These are phyloP conservation scores for Monascus ruber DNA, from an alignment of 2,329 filamentous ascomycete genomes.

Conservation along the genomic window DNA sequence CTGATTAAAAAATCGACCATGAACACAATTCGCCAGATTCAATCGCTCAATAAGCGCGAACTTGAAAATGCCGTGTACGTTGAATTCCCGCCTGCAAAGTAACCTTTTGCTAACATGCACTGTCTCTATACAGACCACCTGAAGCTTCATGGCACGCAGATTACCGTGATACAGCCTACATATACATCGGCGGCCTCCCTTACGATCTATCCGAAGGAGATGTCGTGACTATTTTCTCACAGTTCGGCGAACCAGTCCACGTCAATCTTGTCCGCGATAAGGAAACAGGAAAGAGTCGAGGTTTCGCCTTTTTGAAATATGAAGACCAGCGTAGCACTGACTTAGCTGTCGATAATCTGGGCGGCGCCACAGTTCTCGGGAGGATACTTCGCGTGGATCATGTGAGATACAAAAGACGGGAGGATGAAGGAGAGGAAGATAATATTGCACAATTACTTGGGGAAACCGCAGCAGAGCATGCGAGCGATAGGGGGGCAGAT, in stretches of 20 bases:
- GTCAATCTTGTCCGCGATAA: conserved; percentile 88
- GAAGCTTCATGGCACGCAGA: conserved; percentile 94
- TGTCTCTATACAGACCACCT: conserved; percentile 46
- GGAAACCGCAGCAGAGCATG: conserved; percentile 24
- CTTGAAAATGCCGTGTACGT: conserved; percentile 75
- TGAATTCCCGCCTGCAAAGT: conserved; percentile 6
- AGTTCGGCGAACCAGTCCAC: conserved; percentile 90
- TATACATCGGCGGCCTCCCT: conserved; percentile 90
- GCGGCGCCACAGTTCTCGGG: conserved; percentile 72
- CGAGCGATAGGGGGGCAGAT: conserved; percentile 23
- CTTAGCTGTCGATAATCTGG: conserved; percentile 89
- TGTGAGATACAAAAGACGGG: conserved; percentile 76
- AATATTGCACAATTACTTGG: conserved; percentile 39
- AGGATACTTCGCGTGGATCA: conserved; percentile 81
- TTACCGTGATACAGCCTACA: conserved; percentile 91
- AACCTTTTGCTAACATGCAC: neutral
- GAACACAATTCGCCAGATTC: conserved; percentile 89
- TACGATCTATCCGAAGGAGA: conserved; percentile 93
- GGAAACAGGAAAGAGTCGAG: conserved; percentile 87
- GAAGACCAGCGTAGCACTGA: conserved; percentile 96
- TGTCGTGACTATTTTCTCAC: conserved; percentile 90
- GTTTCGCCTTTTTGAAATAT: conserved; percentile 95
- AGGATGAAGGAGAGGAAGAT: conserved; percentile 49
- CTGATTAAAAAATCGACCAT: conserved; percentile 40
- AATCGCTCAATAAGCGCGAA: conserved; percentile 86